Conservation (phyloP, 2,329 filamentous ascomycete genomes). For the Arthrinium phaeospermum region DNA sequence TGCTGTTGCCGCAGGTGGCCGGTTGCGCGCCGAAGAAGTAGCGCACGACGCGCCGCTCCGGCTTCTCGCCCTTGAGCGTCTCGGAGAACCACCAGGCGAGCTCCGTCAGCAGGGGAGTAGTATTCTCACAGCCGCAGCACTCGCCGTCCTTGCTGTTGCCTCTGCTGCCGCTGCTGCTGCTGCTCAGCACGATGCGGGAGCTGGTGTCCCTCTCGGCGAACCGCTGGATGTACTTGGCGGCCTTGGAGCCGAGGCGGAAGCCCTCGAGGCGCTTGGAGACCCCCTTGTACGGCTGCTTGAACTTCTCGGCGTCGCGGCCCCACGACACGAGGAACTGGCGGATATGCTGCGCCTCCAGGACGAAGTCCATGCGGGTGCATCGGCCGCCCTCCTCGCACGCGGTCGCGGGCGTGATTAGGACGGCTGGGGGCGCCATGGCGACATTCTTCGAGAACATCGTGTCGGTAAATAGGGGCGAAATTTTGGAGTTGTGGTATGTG, state of each 20-base stretch:
- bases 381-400: not conserved
- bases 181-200: not conserved
- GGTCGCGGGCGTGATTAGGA: not conserved
- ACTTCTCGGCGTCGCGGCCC: not conserved
- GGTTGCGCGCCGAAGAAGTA: not conserved
- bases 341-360: not conserved
- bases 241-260: not conserved
- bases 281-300: not conserved
- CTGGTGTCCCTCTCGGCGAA: not conserved
- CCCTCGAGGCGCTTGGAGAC: not conserved
- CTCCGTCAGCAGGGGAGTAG: not conserved
- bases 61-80: not conserved
- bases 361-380: not conserved
- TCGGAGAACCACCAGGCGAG: conserved; percentile 5
- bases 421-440: not conserved
- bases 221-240: not conserved
- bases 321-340: not conserved
- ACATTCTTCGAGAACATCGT: not conserved
- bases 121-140: not conserved
- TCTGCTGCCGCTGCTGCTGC: not conserved
- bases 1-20: not conserved
- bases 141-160: not conserved
- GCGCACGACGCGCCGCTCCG: not conserved
- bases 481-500: no score
- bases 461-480: not conserved